phyloP scores from a whole-genome alignment of 2,329 filamentous ascomycete species.

The Alternaria hordeiaustralica region DNA sequence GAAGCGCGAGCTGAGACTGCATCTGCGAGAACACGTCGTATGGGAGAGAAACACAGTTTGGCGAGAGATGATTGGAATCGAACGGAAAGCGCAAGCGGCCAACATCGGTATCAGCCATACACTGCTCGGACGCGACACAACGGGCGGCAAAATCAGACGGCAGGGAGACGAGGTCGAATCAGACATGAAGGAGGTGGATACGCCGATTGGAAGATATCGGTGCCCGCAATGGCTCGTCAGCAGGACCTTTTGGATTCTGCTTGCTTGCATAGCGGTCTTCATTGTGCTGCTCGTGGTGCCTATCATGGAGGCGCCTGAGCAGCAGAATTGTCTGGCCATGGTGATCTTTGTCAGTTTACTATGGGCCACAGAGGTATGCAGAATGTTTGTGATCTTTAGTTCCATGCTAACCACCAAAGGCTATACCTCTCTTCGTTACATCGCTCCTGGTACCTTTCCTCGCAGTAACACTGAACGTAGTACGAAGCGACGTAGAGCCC shows the following conservation, averaged over 20 bases:
- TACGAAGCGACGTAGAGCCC: slow-evolving; percentile 75
- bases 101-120: slow-evolving; percentile 81
- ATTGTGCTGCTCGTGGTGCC: slow-evolving; percentile 74
- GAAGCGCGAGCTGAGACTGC: slow-evolving; percentile 83
- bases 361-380: slow-evolving; percentile 87
- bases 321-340: slow-evolving; percentile 95
- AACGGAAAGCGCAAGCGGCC: slow-evolving; percentile 91
- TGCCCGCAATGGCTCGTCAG: slow-evolving; percentile 85
- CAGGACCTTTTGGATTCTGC: slow-evolving; percentile 77
- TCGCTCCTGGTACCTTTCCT: slow-evolving; percentile 93
- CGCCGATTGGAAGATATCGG: slow-evolving; percentile 78
- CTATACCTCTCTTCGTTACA: slow-evolving; percentile 96
- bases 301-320: slow-evolving; percentile 84
- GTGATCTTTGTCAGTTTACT: slow-evolving; percentile 90
- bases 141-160: slow-evolving; percentile 70
- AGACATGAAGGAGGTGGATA: slow-evolving; percentile 72
- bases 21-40: slow-evolving; percentile 94
- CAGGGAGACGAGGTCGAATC: slow-evolving; percentile 82
- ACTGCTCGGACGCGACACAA: slow-evolving; percentile 76
- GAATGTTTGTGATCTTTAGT: not conserved
- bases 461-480: slow-evolving; percentile 83
- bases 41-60: slow-evolving; percentile 99
- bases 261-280: slow-evolving; percentile 76
- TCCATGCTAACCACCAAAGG: slow-evolving; percentile 57
- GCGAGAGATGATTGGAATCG: slow-evolving; percentile 98